phyloP scores from a whole-genome alignment of 2,329 filamentous ascomycete species.

The Plectosphaerella sp. region DNA sequence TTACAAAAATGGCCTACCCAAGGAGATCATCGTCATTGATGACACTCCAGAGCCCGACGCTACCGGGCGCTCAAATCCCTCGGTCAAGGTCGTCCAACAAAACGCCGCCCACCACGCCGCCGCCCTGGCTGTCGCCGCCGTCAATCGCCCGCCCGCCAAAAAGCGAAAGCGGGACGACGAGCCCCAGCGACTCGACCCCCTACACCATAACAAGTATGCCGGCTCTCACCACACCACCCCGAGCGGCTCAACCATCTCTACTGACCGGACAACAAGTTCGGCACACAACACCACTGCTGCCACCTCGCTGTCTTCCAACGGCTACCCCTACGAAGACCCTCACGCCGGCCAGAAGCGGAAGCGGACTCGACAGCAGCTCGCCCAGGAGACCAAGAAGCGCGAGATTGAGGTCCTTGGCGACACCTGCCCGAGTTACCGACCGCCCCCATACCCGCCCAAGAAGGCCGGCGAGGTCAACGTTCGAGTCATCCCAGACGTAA shows the following conservation, averaged over 20 bases:
- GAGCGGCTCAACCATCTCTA: constrained; percentile 70
- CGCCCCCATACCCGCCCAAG: constrained; percentile 81
- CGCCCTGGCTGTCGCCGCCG: constrained; percentile 22
- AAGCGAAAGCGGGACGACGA: constrained; percentile 65
- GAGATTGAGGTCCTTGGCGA: constrained; percentile 68
- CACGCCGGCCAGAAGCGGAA: constrained; percentile 85
- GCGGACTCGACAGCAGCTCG: constrained; percentile 74
- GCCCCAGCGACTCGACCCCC: constrained; percentile 58
- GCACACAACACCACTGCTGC: constrained; percentile 80
- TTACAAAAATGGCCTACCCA: constrained; percentile 77
- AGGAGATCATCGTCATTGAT: constrained; percentile 82
- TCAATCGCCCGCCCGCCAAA: constrained; percentile 57
- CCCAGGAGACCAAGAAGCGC: constrained; percentile 76
- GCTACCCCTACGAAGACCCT: constrained; percentile 57
- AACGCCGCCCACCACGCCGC: constrained; percentile 24
- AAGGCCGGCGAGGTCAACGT: constrained; percentile 79
- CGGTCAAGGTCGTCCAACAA: constrained; percentile 32
- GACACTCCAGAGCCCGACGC: constrained; percentile 58
- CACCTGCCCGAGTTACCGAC: constrained; percentile 74
- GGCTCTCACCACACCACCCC: constrained; percentile 62
- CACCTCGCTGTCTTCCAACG: constrained; percentile 66
- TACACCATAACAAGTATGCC: constrained; percentile 67
- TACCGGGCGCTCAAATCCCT: constrained; percentile 28
- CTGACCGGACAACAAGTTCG: constrained; percentile 72
- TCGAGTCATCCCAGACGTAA: constrained; percentile 58